Evolutionary conservation across 2,329 filamentous ascomycete species (phyloP), one percentile per base, ranked within the genome.

Genomic region (Gnomoniopsis sp.): DNA sequence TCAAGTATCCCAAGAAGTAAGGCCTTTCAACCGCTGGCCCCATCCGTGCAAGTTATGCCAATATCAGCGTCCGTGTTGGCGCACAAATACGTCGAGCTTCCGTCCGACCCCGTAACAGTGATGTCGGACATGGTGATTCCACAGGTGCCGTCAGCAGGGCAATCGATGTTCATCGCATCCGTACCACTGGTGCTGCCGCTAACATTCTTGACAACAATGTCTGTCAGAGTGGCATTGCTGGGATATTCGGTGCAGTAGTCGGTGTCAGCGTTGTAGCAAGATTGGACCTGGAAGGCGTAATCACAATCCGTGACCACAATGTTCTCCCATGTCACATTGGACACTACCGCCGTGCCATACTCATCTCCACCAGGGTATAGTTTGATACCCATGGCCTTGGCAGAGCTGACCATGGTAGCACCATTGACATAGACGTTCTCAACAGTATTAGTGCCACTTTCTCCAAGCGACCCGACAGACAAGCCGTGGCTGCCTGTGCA

Each of bases 401-500:
- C 60, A 4, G 64, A 57, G 46, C 62, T 54, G 46, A 57, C 49
- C 67, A 70, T 66, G 51, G 59, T 66, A 1, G 72, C 74, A 10
- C 71, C 69, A 14, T 67, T 67, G 22, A 78, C 74, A 38, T 75
- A 73, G 23, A 79, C 62, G 55, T 80, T 77, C 52, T 70, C 63
- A 17, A 80, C 77, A 0, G 67, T 69, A 59, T 79, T 77, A n/a
- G 69, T 66, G 46, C 49, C 56, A 4, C 65, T 65, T 43, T 72
- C 72, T 0, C 77, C 78, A 6, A 80, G 66, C 2, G 74, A 77
- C 3, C 78, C 79, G 6, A 81, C 76, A 1, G 75, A 78, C 10
- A 81, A 64, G 8, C 78, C 77, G 49, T 79, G 78, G 10, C 75
- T 77, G 17, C 77, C 77, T 3, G 68, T 74, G 65, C 79, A 81